phyloP scores from a whole-genome alignment of 2,329 filamentous ascomycete genomes.

The Pseudophaeomoniella oleicola region DNA sequence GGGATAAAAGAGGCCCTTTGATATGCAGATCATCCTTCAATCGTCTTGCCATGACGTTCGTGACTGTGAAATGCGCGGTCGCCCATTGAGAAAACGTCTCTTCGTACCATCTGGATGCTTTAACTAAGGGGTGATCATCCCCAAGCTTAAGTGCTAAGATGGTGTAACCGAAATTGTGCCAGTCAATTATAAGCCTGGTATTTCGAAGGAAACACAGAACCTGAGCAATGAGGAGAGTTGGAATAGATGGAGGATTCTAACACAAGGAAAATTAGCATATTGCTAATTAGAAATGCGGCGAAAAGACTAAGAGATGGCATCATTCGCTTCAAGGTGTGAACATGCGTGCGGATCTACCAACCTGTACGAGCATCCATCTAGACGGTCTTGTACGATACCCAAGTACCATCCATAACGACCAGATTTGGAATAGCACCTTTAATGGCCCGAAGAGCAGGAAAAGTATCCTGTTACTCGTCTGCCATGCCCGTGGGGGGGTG shows the following conservation, averaged over 20 bases:
- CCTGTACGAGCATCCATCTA: conserved; percentile 75
- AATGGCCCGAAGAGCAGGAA: conserved; percentile 68
- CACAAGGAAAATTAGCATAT: conserved; percentile 8
- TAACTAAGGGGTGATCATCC: conserved; percentile 57
- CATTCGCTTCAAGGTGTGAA: no score
- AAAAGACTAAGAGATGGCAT: no score
- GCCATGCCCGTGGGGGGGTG: conserved; percentile 51
- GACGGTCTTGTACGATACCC: conserved; percentile 60
- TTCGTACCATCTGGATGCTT: conserved; percentile 65
- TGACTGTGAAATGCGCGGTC: conserved; percentile 70
- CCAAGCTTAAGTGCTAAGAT: conserved; percentile 62
- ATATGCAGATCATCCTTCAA: conserved; percentile 55
- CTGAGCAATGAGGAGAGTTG: conserved; percentile 64
- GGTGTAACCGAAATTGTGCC: conserved; percentile 98
- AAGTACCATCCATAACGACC: conserved; percentile 54
- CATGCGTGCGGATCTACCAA: no score
- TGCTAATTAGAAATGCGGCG: no score
- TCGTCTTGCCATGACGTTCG: conserved; percentile 69
- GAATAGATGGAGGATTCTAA: conserved; percentile 88
- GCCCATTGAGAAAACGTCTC: conserved; percentile 52
- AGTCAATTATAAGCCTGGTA: conserved; percentile 78
- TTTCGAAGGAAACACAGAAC: conserved; percentile 61
- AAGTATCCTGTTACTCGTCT: conserved; percentile 52
- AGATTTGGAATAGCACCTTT: conserved; percentile 75
- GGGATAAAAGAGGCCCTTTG: conserved; percentile 48